Evolutionary conservation across 345 rosid species (phyloP), one percentile per base, ranked within the genome.

Genomic region (Eucalyptus coolabah): DNA sequence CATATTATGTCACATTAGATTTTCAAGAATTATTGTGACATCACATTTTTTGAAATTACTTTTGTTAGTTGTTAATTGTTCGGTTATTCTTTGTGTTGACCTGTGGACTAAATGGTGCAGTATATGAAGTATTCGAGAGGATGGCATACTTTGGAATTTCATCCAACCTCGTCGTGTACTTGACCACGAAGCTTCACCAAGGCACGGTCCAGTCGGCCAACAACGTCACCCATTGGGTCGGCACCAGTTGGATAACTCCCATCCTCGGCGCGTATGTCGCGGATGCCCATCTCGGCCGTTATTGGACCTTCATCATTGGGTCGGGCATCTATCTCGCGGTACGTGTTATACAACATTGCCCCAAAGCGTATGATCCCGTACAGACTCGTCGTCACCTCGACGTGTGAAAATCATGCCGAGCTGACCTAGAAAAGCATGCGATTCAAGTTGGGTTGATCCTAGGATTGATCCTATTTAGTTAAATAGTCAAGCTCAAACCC

Each of bases 101-200:
- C 45, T 89, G 42, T 47, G 19, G 23, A 40, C 49, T 23, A n/a
- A 50, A 24, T 59, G 65, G n/a, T 89, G 86, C 92, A 96, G 99
- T 94, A 87, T 96, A 98, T 40, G 99, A 96, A 90, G 94, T 94
- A 9, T 98, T 98, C 86, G 98, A 98, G 89, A 87, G 99, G 2
- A 95, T 97, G 99, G 98, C 99, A 8, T 98, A 96, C 50, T 95
- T 95, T 50, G 99, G 98, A 7, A 97, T 98, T 91, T 96, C 99
- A 10, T 93, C 95, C 77, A 98, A 97, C 86, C 87, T 98, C 40
- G 95, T 98, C 23, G 60, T 97, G 4, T 97, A 96, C 87, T 88
- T 98, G 95, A 95, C 99, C 1, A 93, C 89, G 51, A 95, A 92
- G 93, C 95, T 98, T 86, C 97, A 94, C 50, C 95, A 98, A 91